Evolutionary conservation across 1,284 basidiomycete species (phyloP).

Genomic region (Leccinum ponderosum): DNA sequence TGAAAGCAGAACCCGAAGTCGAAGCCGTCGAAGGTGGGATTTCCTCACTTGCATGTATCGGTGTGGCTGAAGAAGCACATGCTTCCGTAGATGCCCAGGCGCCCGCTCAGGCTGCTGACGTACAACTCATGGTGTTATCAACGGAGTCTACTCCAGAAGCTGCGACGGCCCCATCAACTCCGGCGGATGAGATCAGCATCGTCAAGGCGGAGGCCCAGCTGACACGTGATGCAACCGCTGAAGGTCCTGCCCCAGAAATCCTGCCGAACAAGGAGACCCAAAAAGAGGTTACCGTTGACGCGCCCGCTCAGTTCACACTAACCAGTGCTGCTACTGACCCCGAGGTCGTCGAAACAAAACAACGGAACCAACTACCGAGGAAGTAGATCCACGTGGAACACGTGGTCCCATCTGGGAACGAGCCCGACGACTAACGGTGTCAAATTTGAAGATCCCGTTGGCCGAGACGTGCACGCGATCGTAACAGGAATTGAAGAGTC

Average conservation of each 20-base stretch:
- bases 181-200: not conserved
- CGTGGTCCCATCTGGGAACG: conserved; percentile 1
- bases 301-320: not conserved
- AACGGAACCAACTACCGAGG: not conserved
- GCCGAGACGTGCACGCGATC: conserved; percentile 5
- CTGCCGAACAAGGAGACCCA: not conserved
- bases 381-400: not conserved
- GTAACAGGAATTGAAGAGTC: conserved; percentile 1
- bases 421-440: conserved; percentile 4
- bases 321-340: not conserved
- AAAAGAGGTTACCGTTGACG: not conserved
- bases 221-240: not conserved
- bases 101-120: conserved; percentile 7
- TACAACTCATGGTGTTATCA: not conserved
- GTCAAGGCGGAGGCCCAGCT: not conserved
- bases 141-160: conserved; percentile 2
- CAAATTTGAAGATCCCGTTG: not conserved
- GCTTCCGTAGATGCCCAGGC: conserved; percentile 7
- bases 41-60: not conserved
- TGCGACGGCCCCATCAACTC: not conserved
- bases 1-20: not conserved
- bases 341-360: not conserved
- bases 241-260: not conserved
- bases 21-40: not conserved
- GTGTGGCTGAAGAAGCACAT: not conserved